Evolutionary conservation across 2,329 filamentous ascomycete genomes (phyloP), one percentile per base, ranked within the genome.

Genomic region (Raffaelea ambrosiae): DNA sequence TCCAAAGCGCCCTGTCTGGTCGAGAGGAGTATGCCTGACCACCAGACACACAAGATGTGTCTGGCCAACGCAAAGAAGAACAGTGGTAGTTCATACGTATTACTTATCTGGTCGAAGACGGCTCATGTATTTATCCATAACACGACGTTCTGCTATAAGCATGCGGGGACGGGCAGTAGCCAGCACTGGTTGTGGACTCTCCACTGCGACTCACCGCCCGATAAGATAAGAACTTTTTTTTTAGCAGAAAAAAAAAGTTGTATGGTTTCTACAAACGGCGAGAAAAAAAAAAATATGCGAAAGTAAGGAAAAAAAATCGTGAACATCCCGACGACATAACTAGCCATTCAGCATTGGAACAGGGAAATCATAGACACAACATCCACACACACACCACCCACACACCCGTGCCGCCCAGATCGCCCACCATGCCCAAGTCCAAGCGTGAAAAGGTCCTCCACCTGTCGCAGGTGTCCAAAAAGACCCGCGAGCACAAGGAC

Each of bases 401-500:
- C 26, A 9, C 23, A 18, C 31, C 35, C 5, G 3, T n/a, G 5
- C 26, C 23, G 33, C 29, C 41, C 40, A 29, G 10, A 21, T 21
- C 39, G 4, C 14, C 39, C 64, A 72, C 61, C 56, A 98, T 98
- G 93, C 93, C 93, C 65, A 90, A 94, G 74, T 97, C 93, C 54
- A 97, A 93, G 77, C 87, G 93, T 69, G 78, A 85, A 59, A 91
- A 84, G 70, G 76, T 94, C 67, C 81, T 95, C 58, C 86, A 95
- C 74, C 80, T 95, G 64, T 89, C 90, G 58, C 84, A 93, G 74
- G 90, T 93, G 60, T 73, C 81, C 67, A 96, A 95, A 75, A 97
- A 96, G 76, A 84, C 81, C 54, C 84, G 86, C 69, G 94, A 95
- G 73, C 86, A 96, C 67, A 90, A 90, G 67, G 80, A 90, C 62